phyloP scores from a whole-genome alignment of 345 rosid genomes.

The Pelargonium nanum region DNA sequence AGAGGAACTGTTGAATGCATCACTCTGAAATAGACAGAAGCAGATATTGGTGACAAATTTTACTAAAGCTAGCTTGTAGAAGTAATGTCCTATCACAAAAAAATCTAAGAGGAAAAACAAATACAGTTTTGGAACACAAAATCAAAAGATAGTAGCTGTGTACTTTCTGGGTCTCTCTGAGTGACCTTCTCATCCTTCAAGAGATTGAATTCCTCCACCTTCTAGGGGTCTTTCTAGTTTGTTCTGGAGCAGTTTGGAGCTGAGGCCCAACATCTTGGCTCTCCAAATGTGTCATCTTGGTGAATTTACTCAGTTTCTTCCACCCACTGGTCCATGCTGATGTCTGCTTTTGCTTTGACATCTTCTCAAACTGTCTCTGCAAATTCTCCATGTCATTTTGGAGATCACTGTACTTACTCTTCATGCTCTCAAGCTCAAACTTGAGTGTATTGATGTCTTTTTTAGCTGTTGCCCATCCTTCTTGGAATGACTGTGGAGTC shows the following conservation, averaged over 20 bases:
- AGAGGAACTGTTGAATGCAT: background rate
- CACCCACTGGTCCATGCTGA: constrained; percentile 82
- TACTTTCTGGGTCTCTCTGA: background rate
- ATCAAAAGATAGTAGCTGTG: background rate
- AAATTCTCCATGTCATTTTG: constrained; percentile 79
- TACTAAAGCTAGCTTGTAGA: no score
- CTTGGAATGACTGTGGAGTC: constrained; percentile 88
- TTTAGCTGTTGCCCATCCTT: constrained; percentile 89
- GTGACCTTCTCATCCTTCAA: constrained; percentile 11
- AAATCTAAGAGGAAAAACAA: background rate
- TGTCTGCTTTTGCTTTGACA: constrained; percentile 53
- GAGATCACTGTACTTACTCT: constrained; percentile 74
- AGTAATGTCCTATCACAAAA: background rate
- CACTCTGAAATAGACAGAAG: background rate
- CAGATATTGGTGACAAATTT: background rate
- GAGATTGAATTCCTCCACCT: constrained; percentile 97
- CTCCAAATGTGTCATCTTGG: constrained; percentile 57
- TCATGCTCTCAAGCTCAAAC: constrained; percentile 79
- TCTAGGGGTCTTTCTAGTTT: constrained; percentile 59
- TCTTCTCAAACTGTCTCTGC: constrained; percentile 76
- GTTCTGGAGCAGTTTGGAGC: constrained; percentile 34
- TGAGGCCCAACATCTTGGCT: constrained; percentile 49
- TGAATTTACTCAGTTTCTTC: constrained; percentile 82
- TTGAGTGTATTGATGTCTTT: constrained; percentile 86
- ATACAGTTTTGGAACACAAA: background rate